Base-by-base conservation (phyloP, 257 asterid genomes). In the Solanum medicagineum region DNA sequence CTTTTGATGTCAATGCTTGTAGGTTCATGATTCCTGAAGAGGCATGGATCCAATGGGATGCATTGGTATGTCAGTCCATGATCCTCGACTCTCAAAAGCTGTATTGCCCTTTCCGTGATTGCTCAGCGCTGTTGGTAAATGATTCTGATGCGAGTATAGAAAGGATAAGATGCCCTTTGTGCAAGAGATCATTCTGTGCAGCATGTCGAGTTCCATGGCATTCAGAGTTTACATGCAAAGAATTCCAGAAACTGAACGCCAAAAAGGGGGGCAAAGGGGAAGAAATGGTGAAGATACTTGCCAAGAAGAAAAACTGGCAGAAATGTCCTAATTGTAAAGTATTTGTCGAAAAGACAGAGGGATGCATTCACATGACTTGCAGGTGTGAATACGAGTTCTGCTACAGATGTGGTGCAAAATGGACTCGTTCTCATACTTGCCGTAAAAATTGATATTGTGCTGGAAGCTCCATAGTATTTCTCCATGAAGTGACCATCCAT, bases 161-260 rank as follows among this genome's bases (percentile, higher is more conserved):
- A 63, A 51, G 85, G 83, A 84, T 73, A 32, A 79, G 49, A 2
- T 94, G 98, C 16, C 85, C 93, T 5, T 84, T 60, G 7, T 94
- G 98, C 90, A 90, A 79, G 85, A 89, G 98, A 84, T 86, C 83
- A 0, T 91, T 94, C 80, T 93, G 98, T 71, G 97, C 89, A 17
- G 45, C 51, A 14, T 94, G 98, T 60, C 88, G 49, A n/a, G 95
- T 92, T 49, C 94, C 97, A 1, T 94, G 98, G 97, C 97, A 93
- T 87, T 47, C 91, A 0, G 93, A 92, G 11, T 92, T 94, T 83
- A 89, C 92, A 3, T 94, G 98, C 89, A 89, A 86, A 86, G 95
- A 93, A 71, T 93, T 89, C 87, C 87, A 85, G 90, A 94, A 91
- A 89, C 70, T 91, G 79, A 73, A 87, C 32, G 56, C 65, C 0